Percentiles rank a stretch among this genome's conserved stretches.
These are phyloP conservation scores for Lenzites betulinus DNA, from an alignment of 768 basidiomycete species.

Conservation along the genomic window DNA sequence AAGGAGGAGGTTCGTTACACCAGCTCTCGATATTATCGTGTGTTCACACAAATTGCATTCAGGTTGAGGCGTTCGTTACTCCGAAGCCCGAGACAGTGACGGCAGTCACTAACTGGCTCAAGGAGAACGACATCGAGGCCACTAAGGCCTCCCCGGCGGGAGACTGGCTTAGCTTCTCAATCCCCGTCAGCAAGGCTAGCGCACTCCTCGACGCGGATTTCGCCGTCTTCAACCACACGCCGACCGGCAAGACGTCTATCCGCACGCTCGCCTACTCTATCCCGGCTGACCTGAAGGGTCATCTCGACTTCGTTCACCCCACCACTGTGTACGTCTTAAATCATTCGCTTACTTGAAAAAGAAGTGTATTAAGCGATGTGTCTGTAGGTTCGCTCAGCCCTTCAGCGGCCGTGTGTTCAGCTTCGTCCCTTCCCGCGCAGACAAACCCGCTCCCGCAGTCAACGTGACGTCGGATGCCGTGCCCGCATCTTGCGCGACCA, in stretches of 20 bases:
- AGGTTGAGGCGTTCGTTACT: conserved; percentile 33
- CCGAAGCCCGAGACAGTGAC: conserved; percentile 30
- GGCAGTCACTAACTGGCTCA: conserved; percentile 32
- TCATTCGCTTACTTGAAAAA: no score
- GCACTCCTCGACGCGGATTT: conserved; percentile 39
- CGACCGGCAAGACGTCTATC: conserved; percentile 31
- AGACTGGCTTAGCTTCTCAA: conserved; percentile 37
- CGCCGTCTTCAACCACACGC: conserved; percentile 34
- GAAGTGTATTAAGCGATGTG: not conserved
- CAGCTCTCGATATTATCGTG: no score
- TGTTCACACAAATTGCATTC: not conserved
- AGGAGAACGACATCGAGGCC: conserved; percentile 31
- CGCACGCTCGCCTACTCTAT: conserved; percentile 42
- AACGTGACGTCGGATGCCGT: conserved; percentile 31
- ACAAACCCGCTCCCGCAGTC: not conserved
- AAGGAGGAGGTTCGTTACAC: conserved; percentile 37
- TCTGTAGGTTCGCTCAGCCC: conserved; percentile 41
- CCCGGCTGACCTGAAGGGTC: conserved; percentile 33
- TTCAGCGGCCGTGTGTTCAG: conserved; percentile 12
- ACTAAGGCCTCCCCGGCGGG: conserved; percentile 29
- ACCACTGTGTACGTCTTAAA: conserved; percentile 26
- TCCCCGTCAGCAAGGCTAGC: conserved; percentile 39
- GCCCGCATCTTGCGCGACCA: conserved; percentile 29
- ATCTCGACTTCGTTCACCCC: conserved; percentile 37
- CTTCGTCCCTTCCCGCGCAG: conserved; percentile 29